Base-by-base conservation (phyloP, 306 rosid genomes). In the Biancaea sappan region DNA sequence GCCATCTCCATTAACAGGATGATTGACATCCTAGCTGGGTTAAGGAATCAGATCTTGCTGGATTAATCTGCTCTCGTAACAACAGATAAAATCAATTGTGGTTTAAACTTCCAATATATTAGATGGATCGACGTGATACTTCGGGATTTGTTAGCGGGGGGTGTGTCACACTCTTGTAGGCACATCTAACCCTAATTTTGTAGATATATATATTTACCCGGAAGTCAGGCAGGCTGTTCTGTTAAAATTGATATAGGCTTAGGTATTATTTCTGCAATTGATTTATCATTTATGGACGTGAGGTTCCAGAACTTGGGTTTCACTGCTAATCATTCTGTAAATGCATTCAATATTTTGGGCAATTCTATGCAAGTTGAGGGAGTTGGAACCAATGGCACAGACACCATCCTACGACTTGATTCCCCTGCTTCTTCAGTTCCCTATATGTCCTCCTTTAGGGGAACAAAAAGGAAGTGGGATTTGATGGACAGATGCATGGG, bases 81-180 rank as follows among this genome's bases (percentile, higher is more conserved):
- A 79, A 31, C 82, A 81, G 84, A 86, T 70, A 82, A 77, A 80
- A 74, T 65, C 75, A 77, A 71, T 56, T 48, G 54, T 50, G 24
- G 69, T 47, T 83, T 71, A 81, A 66, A 79, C 64, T 73, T 74
- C 76, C 76, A 81, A 8, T 66, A 70, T 69, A 47, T 48, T 41
- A 77, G 74, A 95, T 95, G 99, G 99, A 95, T 82, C 89, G 99
- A 2, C 88, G 88, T 2, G 99, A 95, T 85, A 95, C 99, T 35
- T 95, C 99, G 0, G 99, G 98, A 77, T 95, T 95, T 86, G 99
- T 95, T 46, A 95, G 99, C 11, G 99, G 99, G 99, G 84, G 99
- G 97, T 71, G 90, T 81, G 76, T 78, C 76, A 51, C 64, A 57
- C 86, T 68, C 79, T 68, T 75, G 54, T 74, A 19, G 83, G 87